phyloP scores from a whole-genome alignment of 2,329 filamentous ascomycete species.

The Paraconiothyrium sp. region DNA sequence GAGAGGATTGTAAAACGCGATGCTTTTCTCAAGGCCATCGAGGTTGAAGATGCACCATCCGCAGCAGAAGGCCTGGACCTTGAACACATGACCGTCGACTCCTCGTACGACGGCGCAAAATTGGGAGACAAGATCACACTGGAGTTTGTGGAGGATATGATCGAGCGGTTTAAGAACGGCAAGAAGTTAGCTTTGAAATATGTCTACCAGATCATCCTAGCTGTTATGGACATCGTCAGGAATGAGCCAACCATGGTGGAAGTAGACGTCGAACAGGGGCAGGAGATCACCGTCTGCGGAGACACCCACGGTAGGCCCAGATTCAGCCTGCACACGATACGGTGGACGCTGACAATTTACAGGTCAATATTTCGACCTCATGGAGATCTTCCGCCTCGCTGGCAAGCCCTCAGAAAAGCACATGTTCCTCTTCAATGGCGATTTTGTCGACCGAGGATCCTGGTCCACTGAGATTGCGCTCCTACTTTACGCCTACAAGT shows the following conservation, averaged over 20 bases:
- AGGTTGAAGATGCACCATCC: conserved; percentile 88
- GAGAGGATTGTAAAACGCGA: conserved; percentile 92
- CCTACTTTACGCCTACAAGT: conserved; percentile 95
- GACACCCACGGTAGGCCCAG: conserved; percentile 84
- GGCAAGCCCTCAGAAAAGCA: conserved; percentile 86
- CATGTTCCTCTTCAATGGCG: conserved; percentile 96
- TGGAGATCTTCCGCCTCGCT: conserved; percentile 94
- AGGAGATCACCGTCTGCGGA: conserved; percentile 90
- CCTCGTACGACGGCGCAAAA: conserved; percentile 83
- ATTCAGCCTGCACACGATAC: background rate
- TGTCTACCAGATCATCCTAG: conserved; percentile 93
- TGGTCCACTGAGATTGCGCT: conserved; percentile 99
- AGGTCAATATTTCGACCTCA: conserved; percentile 97
- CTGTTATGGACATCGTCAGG: conserved; percentile 88
- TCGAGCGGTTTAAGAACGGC: conserved; percentile 71
- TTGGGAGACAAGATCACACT: conserved; percentile 88
- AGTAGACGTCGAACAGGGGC: conserved; percentile 79
- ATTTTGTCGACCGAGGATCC: conserved; percentile 96
- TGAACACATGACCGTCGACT: conserved; percentile 83
- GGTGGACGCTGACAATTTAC: conserved; percentile 16
- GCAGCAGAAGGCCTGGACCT: conserved; percentile 71
- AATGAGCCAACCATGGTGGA: conserved; percentile 98
- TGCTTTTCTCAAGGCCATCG: conserved; percentile 86
- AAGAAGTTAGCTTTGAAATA: conserved; percentile 98
- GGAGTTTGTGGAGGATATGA: conserved; percentile 68